phyloP scores from a whole-genome alignment of 495 filamentous ascomycete species.

The Daldinia grandis region DNA sequence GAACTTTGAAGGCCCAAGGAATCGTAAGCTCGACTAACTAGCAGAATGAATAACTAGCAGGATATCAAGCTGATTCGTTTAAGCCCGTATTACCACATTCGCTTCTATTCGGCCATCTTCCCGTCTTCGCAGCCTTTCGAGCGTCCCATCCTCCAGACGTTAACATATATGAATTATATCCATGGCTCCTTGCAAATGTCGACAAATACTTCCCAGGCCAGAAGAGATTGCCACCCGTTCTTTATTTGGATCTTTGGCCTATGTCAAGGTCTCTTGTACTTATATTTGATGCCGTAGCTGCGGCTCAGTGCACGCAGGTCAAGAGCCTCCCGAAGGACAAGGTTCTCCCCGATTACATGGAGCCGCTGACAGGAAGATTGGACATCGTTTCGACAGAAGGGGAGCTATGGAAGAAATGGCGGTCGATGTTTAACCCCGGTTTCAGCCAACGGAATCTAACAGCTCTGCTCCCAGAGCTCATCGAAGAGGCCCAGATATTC shows the following conservation, averaged over 20 bases:
- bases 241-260: constrained; percentile 61
- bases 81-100: constrained; percentile 46
- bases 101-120: constrained; percentile 38
- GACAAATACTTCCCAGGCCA: constrained; percentile 43
- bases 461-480: constrained; percentile 49
- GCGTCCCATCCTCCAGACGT: constrained; percentile 38
- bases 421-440: constrained; percentile 51
- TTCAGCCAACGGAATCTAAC: constrained; percentile 52
- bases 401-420: constrained; percentile 49
- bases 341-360: constrained; percentile 24
- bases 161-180: constrained; percentile 39
- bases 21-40: constrained; percentile 36
- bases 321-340: constrained; percentile 36
- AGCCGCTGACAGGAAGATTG: constrained; percentile 40
- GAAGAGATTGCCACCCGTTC: constrained; percentile 39
- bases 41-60: not conserved
- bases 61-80: not conserved
- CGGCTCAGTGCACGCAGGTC: constrained; percentile 42
- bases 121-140: constrained; percentile 36
- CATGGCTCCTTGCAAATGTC: constrained; percentile 37
- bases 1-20: constrained; percentile 39
- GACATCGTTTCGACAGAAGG: constrained; percentile 50
- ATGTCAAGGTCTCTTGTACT: constrained; percentile 42
- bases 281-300: constrained; percentile 50
- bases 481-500: constrained; percentile 51